Base-by-base conservation (phyloP, 768 basidiomycete species). In the Chalciporus sphaerocephalus region DNA sequence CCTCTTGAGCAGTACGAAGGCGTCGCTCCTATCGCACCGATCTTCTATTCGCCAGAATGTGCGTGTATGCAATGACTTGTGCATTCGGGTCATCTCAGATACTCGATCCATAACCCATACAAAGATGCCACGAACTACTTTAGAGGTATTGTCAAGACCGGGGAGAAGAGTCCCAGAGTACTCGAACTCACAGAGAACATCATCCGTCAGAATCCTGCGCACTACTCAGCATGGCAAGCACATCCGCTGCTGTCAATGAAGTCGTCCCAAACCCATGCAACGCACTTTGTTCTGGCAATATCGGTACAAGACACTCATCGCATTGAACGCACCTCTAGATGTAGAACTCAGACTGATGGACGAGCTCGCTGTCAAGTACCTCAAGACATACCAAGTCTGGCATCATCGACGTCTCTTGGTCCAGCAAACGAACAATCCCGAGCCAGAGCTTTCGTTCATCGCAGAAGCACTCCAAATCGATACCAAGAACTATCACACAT, bases 341-440 rank as follows among this genome's bases (percentile, higher is more conserved):
- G 72, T 65, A 4, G 95, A 99, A 69, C 74, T 97, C 2, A 68
- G 66, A 41, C 73, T 95, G 25, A 93, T 96, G 83, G 89, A 96
- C 69, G 83, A 83, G 53, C 76, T 97, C 43, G 88, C 92, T 17
- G 75, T 84, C 52, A 75, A 75, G 53, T 84, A 84, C 65, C 76
- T 97, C 59, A 99, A 98, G 71, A 92, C 86, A 9, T 98, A 98
- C 66, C 96, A 99, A 71, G 94, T 98, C 20, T 98, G 96, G 96
- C 94, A 87, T 68, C 89, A 92, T 59, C 83, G 90, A 34, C 81
- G 86, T 4, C 79, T 92, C 27, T 73, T 92, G 28, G 76, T 92
- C 50, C 74, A 74, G 28, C 66, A 73, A 37, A 72, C 79, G 24
- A 70, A 75, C 45, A 62, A 74, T 18, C 76, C 83, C 5, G 60